Percentiles rank a stretch among this genome's conserved stretches.
phyloP scores from a whole-genome alignment of 1,139 yeast species.

The Geotrichum bryndzae region DNA sequence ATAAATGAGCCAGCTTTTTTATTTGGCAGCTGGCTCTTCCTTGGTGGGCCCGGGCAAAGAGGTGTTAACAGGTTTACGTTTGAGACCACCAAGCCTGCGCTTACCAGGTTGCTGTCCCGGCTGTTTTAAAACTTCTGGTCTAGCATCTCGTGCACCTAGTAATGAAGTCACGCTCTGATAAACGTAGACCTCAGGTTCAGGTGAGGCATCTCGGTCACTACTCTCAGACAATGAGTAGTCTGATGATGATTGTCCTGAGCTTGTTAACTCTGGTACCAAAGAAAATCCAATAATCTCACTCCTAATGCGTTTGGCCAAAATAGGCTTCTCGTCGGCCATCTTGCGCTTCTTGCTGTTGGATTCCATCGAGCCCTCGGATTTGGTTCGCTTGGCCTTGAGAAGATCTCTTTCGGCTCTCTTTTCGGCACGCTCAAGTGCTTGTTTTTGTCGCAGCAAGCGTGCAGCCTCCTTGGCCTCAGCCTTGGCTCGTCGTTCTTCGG shows the following conservation, averaged over 20 bases:
- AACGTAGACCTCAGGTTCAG: slow-evolving; percentile 8
- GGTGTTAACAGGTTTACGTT: slow-evolving; percentile 9
- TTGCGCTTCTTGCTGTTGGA: neutral
- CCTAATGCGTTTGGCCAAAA: neutral
- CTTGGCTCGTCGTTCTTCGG: slow-evolving; percentile 14
- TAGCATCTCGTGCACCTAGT: neutral
- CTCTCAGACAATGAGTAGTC: slow-evolving; percentile 14
- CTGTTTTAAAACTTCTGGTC: neutral
- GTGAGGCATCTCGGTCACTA: slow-evolving; percentile 8
- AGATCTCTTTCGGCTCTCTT: neutral
- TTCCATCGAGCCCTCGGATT: slow-evolving; percentile 9
- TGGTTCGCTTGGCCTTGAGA: slow-evolving; percentile 9
- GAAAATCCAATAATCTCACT: neutral
- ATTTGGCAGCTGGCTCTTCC: neutral
- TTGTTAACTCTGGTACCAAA: neutral
- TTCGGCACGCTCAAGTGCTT: slow-evolving; percentile 13
- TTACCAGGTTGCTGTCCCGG: neutral
- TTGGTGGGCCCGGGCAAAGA: neutral
- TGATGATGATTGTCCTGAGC: slow-evolving; percentile 12
- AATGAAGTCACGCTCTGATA: neutral
- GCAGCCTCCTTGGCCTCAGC: slow-evolving; percentile 9
- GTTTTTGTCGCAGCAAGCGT: slow-evolving; percentile 14
- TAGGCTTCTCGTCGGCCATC: neutral
- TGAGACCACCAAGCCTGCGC: slow-evolving; percentile 11
- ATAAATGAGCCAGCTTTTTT: neutral